phyloP scores from a whole-genome alignment of 495 filamentous ascomycete species.

The Penicillium subrubescens region DNA sequence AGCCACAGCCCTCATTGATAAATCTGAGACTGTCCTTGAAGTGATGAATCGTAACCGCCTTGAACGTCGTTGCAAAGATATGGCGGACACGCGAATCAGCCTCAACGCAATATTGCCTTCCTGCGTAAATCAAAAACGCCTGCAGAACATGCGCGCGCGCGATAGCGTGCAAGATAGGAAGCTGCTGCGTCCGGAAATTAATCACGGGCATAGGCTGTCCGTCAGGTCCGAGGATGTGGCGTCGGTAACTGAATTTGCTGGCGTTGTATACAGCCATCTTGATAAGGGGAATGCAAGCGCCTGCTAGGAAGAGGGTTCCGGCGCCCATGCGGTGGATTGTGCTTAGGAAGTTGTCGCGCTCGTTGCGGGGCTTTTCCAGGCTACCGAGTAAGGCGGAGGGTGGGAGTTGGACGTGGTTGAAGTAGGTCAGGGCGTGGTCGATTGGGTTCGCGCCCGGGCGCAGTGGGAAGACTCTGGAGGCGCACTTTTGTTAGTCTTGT shows the following conservation, averaged over 20 bases:
- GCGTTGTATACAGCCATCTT: slow-evolving; percentile 26
- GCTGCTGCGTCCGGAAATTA: slow-evolving; percentile 37
- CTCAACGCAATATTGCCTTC: background rate
- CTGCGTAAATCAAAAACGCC: slow-evolving; percentile 4
- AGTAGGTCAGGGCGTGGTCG: slow-evolving; percentile 37
- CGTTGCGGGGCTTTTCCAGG: slow-evolving; percentile 15
- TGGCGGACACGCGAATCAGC: background rate
- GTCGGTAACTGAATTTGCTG: slow-evolving; percentile 33
- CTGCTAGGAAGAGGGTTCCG: slow-evolving; percentile 31
- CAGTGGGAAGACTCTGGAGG: background rate
- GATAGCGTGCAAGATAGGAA: slow-evolving; percentile 33
- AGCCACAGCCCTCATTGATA: background rate
- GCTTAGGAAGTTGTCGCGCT: slow-evolving; percentile 28
- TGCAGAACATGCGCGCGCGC: slow-evolving; percentile 33
- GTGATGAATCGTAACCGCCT: background rate
- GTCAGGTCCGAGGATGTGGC: slow-evolving; percentile 23
- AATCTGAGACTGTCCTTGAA: background rate
- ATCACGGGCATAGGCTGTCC: slow-evolving; percentile 30
- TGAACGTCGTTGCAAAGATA: background rate
- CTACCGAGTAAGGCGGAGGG: slow-evolving; percentile 28
- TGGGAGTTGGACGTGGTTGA: slow-evolving; percentile 29
- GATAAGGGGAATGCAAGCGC: slow-evolving; percentile 28
- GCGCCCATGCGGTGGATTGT: slow-evolving; percentile 30
- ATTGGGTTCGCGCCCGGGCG: slow-evolving; percentile 30
- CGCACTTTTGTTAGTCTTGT: background rate